Percentiles rank a stretch among this genome's conserved stretches.
Evolutionary conservation across 176 grass and related monocot genomes (phyloP).

Genomic region (Luzula sylvatica): DNA sequence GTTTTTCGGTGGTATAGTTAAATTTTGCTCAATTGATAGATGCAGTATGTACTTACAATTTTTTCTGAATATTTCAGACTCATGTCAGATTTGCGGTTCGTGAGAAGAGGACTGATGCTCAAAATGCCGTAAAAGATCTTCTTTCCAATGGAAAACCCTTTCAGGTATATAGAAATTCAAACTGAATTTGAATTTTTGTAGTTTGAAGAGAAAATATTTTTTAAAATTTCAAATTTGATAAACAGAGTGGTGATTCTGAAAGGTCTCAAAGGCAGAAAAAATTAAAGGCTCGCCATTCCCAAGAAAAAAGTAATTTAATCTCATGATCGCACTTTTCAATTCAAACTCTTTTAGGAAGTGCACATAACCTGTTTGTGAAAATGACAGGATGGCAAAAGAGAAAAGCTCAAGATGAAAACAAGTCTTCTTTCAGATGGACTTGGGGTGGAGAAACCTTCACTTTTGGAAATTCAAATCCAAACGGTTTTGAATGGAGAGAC

Average conservation of each 20-base stretch:
- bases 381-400: constrained; percentile 13
- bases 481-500: constrained; percentile 21
- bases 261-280: constrained; percentile 18
- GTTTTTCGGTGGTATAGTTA: too few relatives aligned
- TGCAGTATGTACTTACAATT: too few relatives aligned
- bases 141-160: constrained; percentile 39
- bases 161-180: constrained; percentile 28
- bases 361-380: not conserved
- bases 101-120: constrained; percentile 60
- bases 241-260: not conserved
- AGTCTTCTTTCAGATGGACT: constrained; percentile 20
- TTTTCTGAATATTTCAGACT: constrained; percentile 31
- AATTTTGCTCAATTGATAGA: too few relatives aligned
- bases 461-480: constrained; percentile 9
- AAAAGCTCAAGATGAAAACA: not conserved
- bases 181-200: not conserved
- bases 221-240: constrained; percentile 2
- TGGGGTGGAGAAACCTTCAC: constrained; percentile 22
- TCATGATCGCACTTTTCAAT: not conserved
- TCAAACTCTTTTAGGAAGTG: not conserved
- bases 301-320: constrained; percentile 13
- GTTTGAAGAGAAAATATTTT: not conserved
- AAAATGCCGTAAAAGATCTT: constrained; percentile 54
- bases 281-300: constrained; percentile 8
- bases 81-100: constrained; percentile 35